Base-by-base conservation (phyloP, 2,329 filamentous ascomycete species). In the Penicillium sp. region DNA sequence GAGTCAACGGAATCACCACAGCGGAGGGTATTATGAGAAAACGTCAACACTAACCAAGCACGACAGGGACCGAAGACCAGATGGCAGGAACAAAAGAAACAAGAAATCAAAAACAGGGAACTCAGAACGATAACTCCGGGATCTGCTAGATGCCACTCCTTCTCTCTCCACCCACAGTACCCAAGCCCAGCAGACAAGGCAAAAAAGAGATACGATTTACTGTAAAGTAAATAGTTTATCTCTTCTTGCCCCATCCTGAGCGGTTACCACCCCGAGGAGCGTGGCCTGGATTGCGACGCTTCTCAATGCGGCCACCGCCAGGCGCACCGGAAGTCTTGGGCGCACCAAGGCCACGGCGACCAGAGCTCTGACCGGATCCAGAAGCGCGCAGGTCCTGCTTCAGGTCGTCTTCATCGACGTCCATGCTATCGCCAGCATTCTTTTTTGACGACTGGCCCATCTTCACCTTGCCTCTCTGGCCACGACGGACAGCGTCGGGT, bases 391-490 rank as follows among this genome's bases (percentile, higher is more conserved):
- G 33, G 19, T 54, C 51, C 31, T 60, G 49, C 43, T 56, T 54
- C n/a, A 61, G 33, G 4, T 61, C 56, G 1, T 61, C 58, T 6
- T 72, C 72, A 56, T 76, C 73, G 48, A 75, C 56, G 49, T 75
- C 72, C 67, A 70, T 70, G 45, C 64, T 66, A 34, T 65, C 67
- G 34, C 72, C 69, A 52, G 59, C 61, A 52, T 56, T 68, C 53
- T 65, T 61, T 40, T 59, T 64, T 50, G 66, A 58, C 47, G 64
- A 60, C 69, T 75, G 68, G 47, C 75, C 77, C 62, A 83, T 80
- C 69, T 81, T 82, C 54, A 83, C 66, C 60, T 78, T 78, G 12
- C 80, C 79, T 59, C 76, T 76, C 61, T 80, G 78, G 32, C 80
- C 79, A 29, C 77, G 70, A 51, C 77, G 72, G 31, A 78, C 73